Conservation (phyloP, 1,139 yeast genomes). For the Lodderomyces parapsilosis region DNA sequence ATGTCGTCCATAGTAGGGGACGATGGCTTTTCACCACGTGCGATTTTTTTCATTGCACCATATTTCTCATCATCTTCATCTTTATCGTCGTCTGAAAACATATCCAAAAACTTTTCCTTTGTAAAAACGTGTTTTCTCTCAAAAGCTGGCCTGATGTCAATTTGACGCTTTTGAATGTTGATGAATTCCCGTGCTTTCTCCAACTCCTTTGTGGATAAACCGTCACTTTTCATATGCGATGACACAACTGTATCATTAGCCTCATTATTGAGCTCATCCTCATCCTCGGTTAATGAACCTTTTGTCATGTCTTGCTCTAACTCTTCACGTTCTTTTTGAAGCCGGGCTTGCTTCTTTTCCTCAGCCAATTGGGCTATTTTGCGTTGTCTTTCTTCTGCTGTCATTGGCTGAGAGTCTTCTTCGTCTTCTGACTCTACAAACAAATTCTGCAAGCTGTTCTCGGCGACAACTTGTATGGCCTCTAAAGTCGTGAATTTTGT, state of each 20-base stretch:
- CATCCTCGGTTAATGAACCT: conserved; percentile 43
- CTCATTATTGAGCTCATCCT: conserved; percentile 31
- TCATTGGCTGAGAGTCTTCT: conserved; percentile 9
- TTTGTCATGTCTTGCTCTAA: conserved; percentile 36
- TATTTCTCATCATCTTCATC: conserved; percentile 11
- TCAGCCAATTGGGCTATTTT: conserved; percentile 24
- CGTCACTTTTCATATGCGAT: conserved; percentile 14
- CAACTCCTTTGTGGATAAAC: conserved; percentile 25
- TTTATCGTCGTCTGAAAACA: conserved; percentile 32
- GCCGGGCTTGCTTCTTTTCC: conserved; percentile 21
- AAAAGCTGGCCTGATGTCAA: conserved; percentile 35
- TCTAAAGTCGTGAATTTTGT: not conserved
- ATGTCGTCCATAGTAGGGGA: conserved; percentile 12
- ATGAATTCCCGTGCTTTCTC: conserved; percentile 36
- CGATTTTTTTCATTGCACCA: not conserved
- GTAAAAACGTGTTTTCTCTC: conserved; percentile 28
- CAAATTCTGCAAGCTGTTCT: not conserved
- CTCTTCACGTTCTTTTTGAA: conserved; percentile 16
- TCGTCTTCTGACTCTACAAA: conserved; percentile 1
- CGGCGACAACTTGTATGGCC: not conserved
- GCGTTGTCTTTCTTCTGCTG: conserved; percentile 22
- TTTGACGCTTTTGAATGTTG: conserved; percentile 35
- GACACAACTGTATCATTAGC: conserved; percentile 20
- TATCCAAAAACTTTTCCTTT: conserved; percentile 31
- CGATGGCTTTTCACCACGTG: conserved; percentile 7